Percentiles rank a stretch among this genome's conserved stretches.
phyloP scores from a whole-genome alignment of 345 rosid genomes.

The Hibiscus mutabilis region DNA sequence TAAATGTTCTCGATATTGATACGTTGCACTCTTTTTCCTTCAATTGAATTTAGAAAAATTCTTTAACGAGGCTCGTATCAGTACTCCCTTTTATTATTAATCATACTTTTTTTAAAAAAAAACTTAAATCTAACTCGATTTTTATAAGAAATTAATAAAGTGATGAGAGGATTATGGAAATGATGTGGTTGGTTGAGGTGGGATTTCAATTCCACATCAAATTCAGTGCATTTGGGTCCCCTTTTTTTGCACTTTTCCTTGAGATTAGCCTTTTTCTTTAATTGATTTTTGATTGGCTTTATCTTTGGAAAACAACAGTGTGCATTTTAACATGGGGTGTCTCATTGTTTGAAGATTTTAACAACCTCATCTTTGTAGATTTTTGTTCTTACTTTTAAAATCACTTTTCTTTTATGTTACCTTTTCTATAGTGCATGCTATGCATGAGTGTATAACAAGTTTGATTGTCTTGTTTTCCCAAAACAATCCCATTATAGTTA shows the following conservation, averaged over 20 bases:
- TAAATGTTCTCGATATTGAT: too few relatives aligned
- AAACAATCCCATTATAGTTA: not conserved
- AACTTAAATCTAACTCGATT: not conserved
- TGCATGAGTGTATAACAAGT: not conserved
- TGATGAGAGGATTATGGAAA: not conserved
- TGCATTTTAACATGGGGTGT: slow-evolving; percentile 7
- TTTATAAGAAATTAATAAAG: not conserved
- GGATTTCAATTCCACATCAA: not conserved
- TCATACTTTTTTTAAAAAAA: too few relatives aligned
- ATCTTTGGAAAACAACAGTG: not conserved
- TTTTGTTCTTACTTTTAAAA: not conserved
- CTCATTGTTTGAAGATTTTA: not conserved
- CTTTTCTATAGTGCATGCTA: not conserved
- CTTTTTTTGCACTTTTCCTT: not conserved
- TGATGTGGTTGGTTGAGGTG: slow-evolving; percentile 14
- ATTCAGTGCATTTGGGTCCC: slow-evolving; percentile 3
- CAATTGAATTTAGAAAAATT: too few relatives aligned
- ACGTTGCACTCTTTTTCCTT: too few relatives aligned
- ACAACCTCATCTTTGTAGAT: not conserved
- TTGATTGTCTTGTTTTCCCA: not conserved
- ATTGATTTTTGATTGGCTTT: not conserved
- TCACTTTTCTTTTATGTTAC: not conserved
- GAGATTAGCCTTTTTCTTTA: not conserved
- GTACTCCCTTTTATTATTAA: too few relatives aligned
- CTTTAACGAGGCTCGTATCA: too few relatives aligned